Evolutionary conservation across 23 red algal genomes (phyloP).

Genomic region (Pyropia haitanensis): DNA sequence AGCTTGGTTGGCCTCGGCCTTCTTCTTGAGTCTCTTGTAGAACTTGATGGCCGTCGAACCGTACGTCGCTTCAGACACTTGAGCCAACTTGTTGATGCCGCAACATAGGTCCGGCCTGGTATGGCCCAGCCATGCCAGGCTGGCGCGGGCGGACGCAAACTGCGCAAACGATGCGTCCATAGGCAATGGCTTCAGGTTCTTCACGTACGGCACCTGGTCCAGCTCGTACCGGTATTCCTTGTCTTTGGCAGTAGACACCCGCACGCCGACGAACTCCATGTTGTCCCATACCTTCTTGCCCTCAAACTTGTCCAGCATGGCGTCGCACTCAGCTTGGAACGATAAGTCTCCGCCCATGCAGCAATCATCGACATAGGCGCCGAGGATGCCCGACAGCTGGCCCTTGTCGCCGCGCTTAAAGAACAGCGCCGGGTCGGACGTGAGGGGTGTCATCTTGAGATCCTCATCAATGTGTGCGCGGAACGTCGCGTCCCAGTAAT

Average conservation of each 20-base stretch:
- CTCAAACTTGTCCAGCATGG: neutral
- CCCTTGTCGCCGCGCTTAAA: neutral
- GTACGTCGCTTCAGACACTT: slow-evolving; percentile 4
- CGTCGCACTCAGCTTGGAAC: neutral
- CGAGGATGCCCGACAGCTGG: neutral
- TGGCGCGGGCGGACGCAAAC: neutral
- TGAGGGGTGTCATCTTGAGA: slow-evolving; percentile 5
- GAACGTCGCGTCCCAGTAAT: neutral
- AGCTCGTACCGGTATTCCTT: neutral
- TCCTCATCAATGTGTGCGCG: neutral
- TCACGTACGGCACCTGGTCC: neutral
- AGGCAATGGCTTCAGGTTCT: neutral
- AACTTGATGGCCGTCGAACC: neutral
- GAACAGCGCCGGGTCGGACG: neutral
- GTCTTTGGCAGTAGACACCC: neutral
- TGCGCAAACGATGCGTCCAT: neutral
- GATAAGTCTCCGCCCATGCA: neutral
- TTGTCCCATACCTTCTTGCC: slow-evolving; percentile 1
- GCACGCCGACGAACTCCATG: slow-evolving; percentile 6
- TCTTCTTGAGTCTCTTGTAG: neutral
- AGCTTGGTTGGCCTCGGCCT: neutral
- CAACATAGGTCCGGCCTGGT: slow-evolving; percentile 1
- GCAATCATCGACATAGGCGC: slow-evolving; percentile 6
- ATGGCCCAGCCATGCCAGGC: slow-evolving; percentile 12
- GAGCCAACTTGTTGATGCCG: slow-evolving; percentile 1